Base-by-base conservation (phyloP, 139 green algal species). In the Marvania coccoides region DNA sequence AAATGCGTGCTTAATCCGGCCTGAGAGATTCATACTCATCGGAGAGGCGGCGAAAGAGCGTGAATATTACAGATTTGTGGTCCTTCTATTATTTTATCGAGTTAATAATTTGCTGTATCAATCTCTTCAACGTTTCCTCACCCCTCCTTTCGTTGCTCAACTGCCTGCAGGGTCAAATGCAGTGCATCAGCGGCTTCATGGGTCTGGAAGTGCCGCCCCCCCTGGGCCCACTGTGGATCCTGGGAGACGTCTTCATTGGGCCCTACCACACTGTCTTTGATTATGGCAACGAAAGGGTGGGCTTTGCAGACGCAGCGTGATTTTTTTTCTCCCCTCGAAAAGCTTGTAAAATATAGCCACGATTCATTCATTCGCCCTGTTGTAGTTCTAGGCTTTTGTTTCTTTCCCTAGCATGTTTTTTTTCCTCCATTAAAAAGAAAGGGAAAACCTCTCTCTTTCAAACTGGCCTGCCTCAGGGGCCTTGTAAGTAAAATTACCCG, bases 171-270 rank as follows among this genome's bases (percentile, higher is more conserved):
- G 80, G 78, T n/a, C 66, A 89, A 47, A 54, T 65, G 15, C 75
- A 95, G 80, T 99, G 94, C 81, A 81, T 98, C 33, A 92, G 78
- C 59, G 94, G 94, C 4, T 99, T 99, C 85, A 94, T 97, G 79
- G 91, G 90, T 3, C 69, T 99, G 24, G 92, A 98, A 58, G 58
- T 98, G 4, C 89, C 90, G 0, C 29, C 70, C 30, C 80, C 79
- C 15, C 65, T 83, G 26, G 93, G 93, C 6, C 92, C 89, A 7
- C 83, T 98, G 37, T 99, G 94, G 94, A 98, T 98, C 63, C 73
- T 99, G 69, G 94, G 93, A 0, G 92, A 97, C 63, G 80, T 96
- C 31, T 97, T 98, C 80, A 70, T 98, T 7, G 92, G 89, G 1
- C 76, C 83, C 3, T 99, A 97, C 77, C 89, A 99, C 84, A 95